Evolutionary conservation across 352 stramenopile genomes (phyloP).

Genomic region (Globisporangium acanthophoron): DNA sequence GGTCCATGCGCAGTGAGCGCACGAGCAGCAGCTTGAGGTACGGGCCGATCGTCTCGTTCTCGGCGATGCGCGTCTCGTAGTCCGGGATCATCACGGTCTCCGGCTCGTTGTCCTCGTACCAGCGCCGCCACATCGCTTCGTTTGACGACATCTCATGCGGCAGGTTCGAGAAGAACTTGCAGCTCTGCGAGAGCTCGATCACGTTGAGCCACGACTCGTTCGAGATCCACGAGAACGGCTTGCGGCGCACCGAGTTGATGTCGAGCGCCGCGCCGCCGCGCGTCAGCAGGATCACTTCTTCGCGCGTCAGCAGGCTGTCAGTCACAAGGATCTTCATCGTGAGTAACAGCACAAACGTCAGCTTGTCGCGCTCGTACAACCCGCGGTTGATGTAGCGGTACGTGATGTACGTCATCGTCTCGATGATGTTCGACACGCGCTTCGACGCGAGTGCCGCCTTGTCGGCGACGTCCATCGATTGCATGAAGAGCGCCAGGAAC

Average conservation of each 20-base stretch:
- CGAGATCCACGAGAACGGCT: constrained; percentile 96
- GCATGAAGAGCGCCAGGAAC: constrained; percentile 97
- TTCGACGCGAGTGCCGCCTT: constrained; percentile 97
- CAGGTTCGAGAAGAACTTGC: constrained; percentile 96
- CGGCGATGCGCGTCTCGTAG: constrained; percentile 91
- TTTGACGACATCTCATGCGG: constrained; percentile 96
- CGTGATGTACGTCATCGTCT: constrained; percentile 98
- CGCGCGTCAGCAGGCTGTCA: constrained; percentile 87
- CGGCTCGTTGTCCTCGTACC: constrained; percentile 98
- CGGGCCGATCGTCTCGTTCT: constrained; percentile 92
- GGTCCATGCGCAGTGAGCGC: constrained; percentile 96
- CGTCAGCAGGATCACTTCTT: constrained; percentile 95
- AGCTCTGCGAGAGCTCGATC: constrained; percentile 93
- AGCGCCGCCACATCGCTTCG: constrained; percentile 94
- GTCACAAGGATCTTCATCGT: constrained; percentile 98
- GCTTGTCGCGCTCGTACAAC: constrained; percentile 97
- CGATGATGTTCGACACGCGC: constrained; percentile 98
- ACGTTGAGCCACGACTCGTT: constrained; percentile 98
- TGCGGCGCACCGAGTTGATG: constrained; percentile 94
- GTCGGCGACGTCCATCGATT: constrained; percentile 96
- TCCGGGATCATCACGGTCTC: constrained; percentile 95
- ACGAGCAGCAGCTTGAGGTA: constrained; percentile 97
- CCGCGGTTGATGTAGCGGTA: constrained; percentile 99
- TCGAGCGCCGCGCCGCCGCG: constrained; percentile 94
- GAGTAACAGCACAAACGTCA: constrained; percentile 96